Base-by-base conservation (phyloP, 139 green algal species). In the Protoeuglena noctilucae region DNA sequence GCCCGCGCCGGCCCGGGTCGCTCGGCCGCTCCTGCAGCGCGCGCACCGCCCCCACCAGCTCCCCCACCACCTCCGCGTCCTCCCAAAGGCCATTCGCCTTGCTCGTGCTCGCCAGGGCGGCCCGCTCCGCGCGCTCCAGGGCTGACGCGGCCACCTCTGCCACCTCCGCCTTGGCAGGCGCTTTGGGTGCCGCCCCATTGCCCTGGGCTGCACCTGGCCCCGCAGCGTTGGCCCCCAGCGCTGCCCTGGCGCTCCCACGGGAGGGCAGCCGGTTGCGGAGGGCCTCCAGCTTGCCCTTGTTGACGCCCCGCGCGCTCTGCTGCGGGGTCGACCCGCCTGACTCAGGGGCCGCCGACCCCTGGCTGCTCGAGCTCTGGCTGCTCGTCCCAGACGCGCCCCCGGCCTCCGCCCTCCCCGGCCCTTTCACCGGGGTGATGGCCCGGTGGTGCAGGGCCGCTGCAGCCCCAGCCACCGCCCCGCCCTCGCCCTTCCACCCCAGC, bases 401-500 rank as follows among this genome's bases (percentile, higher is more conserved):
- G 19, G 43, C 43, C 43, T 7, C 25, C 5, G 19, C 43, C 14
- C 39, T 46, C 14, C 39, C 39, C 39, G 16, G 14, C 19, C 43
- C 43, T 6, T 18, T 4, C 43, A 4, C 43, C 5, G 19, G 19
- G 19, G 25, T 50, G 19, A 50, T 50, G 14, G 43, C 43, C 6
- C 43, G 19, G 43, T n/a, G 43, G 34, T 34, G 40, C 40, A 55
- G 17, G 18, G 51, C 60, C 9, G 52, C 60, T 1, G 54, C 40
- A 17, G 51, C 54, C 14, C 43, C 54, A 1, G 55, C 55, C 14
- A 61, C 41, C 23, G 55, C 55, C 24, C 55, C 55, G 27, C 46
- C 46, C 40, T 61, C 55, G 25, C 48, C 58, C 58, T 54, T 58
- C 68, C 63, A 69, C 28, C 39, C 70, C 54, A 39, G 50, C n/a